Base-by-base conservation (phyloP, 805 yeast genomes). In the Zygotorulaspora chibaensis region DNA sequence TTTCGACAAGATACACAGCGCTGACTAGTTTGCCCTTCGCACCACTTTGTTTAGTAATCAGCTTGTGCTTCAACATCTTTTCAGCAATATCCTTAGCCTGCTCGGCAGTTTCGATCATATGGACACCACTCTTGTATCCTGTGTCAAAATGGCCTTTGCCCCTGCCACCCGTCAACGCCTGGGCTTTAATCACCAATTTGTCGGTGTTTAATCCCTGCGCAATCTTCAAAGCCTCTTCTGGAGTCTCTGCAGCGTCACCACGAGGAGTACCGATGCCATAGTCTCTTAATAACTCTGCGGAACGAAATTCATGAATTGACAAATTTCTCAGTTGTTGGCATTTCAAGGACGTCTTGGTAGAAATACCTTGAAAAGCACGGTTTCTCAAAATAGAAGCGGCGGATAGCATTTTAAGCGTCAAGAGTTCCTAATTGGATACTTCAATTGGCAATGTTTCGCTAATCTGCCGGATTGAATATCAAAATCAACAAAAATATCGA, bases 131-230 rank as follows among this genome's bases (percentile, higher is more conserved):
- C 74, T 91, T 82, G 67, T 87, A 81, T 43, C 99, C 99, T 61
- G 82, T 83, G 73, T 90, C 96, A 57, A 93, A 90, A 71, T 87
- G 90, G 54, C 99, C 99, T 72, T 93, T 93, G 73, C 99, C 99
- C 73, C 99, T 84, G 66, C 99, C 99, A 73, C 99, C 99, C 48
- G 99, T 90, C 63, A 93, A 79, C 40, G 96, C 97, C 75, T 93
- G 99, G 51, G 99, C 99, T 76, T 93, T 93, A 69, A 93, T 78
- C 53, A 93, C 99, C 70, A 93, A 75, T 62, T 83, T 81, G 55
- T 86, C 77, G 58, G 78, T 77, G 10, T 56, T 51, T 63, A 93
- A 77, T 47, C 74, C 71, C 71, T 83, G 78, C 57, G 98, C 98
- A 43, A 83, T 81, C 48, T 83, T 76, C 67, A 68, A 86, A 35